phyloP scores from a whole-genome alignment of 805 yeast species.

The Lachancea sp. region DNA sequence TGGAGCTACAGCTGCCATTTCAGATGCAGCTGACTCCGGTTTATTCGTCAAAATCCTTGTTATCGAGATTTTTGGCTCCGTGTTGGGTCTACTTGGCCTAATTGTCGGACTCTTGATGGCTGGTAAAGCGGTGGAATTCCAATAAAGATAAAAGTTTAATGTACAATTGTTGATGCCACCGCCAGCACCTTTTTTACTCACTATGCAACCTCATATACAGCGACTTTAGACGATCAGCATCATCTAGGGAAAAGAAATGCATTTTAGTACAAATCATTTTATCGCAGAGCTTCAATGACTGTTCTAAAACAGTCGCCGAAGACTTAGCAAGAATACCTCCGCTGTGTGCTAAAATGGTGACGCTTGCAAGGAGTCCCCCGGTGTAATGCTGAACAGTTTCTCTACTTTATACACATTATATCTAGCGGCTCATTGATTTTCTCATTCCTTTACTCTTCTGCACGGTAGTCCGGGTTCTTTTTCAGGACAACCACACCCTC shows the following conservation, averaged over 20 bases:
- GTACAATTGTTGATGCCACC: constrained; percentile 1
- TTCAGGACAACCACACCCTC: constrained; percentile 92
- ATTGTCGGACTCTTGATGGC: constrained; percentile 97
- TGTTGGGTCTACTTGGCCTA: constrained; percentile 89
- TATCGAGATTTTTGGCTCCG: constrained; percentile 95
- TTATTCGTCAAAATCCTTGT: constrained; percentile 93
- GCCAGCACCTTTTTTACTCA: not conserved
- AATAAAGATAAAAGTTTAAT: constrained; percentile 31
- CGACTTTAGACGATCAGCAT: not conserved
- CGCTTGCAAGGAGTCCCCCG: too few relatives aligned
- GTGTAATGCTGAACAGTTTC: too few relatives aligned
- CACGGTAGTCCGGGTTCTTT: constrained; percentile 82
- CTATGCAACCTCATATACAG: not conserved
- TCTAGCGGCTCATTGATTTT: not conserved
- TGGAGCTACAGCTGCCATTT: constrained; percentile 96
- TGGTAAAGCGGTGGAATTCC: constrained; percentile 85
- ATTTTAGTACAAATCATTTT: not conserved
- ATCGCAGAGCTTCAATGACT: not conserved
- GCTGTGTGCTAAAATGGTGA: too few relatives aligned
- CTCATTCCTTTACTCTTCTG: constrained; percentile 37
- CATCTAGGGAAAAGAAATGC: too few relatives aligned
- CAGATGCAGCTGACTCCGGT: constrained; percentile 96
- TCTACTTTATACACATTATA: not conserved
- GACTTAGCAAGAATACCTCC: too few relatives aligned
- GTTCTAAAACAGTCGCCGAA: too few relatives aligned